A percentile compares a stretch with the other conserved stretches of the same genome.
phyloP scores from a whole-genome alignment of 2,329 filamentous ascomycete genomes.

The Magnaporthiopsis rhizophila region DNA sequence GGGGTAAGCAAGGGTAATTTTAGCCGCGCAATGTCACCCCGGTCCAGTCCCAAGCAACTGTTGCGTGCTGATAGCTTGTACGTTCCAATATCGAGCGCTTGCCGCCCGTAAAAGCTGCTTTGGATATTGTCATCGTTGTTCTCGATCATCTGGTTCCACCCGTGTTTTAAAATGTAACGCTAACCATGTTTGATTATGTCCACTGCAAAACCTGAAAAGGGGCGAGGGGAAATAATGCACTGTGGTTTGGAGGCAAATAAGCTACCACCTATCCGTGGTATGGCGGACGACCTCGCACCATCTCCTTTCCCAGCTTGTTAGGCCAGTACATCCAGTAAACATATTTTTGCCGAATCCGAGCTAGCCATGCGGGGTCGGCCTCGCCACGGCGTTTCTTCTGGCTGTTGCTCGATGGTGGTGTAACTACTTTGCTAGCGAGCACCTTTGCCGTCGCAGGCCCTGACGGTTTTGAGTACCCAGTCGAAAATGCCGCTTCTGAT shows the following conservation, averaged over 20 bases:
- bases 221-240: slow-evolving; percentile 27
- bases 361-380: too few species aligned
- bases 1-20: too few species aligned
- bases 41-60: too few species aligned
- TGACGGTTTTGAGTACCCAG: too few species aligned
- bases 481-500: too few species aligned
- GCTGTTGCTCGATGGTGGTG: too few species aligned
- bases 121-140: slow-evolving; percentile 57
- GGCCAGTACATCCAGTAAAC: slow-evolving; percentile 74
- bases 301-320: slow-evolving; percentile 53
- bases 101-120: slow-evolving; percentile 54
- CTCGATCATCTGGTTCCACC: slow-evolving; percentile 63
- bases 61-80: slow-evolving; percentile 50
- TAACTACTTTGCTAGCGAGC: too few species aligned
- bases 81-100: slow-evolving; percentile 51
- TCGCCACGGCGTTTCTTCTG: too few species aligned
- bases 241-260: slow-evolving; percentile 66
- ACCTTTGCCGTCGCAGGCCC: too few species aligned
- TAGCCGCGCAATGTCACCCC: too few species aligned
- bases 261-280: slow-evolving; percentile 63
- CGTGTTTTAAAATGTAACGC: slow-evolving; percentile 53
- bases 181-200: slow-evolving; percentile 67
- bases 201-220: slow-evolving; percentile 33
- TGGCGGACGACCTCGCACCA: slow-evolving; percentile 46
- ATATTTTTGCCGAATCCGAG: too few species aligned